These are phyloP conservation scores for Cladophialophora yegresii DNA, from an alignment of 2,329 filamentous ascomycete genomes.

Conservation along the genomic window DNA sequence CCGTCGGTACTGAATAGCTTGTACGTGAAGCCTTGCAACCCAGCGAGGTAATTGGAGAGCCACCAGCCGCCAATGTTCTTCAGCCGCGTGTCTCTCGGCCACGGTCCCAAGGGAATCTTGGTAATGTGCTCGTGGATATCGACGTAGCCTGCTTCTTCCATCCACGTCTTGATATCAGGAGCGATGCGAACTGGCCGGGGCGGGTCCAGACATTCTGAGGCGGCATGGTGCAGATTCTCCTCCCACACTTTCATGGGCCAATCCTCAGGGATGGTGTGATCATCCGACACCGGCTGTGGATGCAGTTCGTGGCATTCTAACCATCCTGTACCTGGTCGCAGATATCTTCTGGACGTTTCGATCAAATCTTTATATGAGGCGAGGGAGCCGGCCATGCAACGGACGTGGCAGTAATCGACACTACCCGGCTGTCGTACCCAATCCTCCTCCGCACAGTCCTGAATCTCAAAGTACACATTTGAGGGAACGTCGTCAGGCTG, in stretches of 20 bases:
- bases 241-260: conserved; percentile 55
- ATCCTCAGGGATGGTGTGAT: conserved; percentile 54
- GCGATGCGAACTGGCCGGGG: conserved; percentile 55
- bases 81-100: conserved; percentile 52
- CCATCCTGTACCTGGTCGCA: conserved; percentile 58
- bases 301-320: conserved; percentile 50
- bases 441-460: conserved; percentile 64
- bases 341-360: conserved; percentile 52
- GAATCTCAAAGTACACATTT: conserved; percentile 73
- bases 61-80: conserved; percentile 55
- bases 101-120: conserved; percentile 57
- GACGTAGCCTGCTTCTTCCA: conserved; percentile 59
- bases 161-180: conserved; percentile 56
- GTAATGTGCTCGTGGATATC: conserved; percentile 57
- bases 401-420: conserved; percentile 63
- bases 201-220: conserved; percentile 49
- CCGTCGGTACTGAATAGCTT: conserved; percentile 44
- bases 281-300: conserved; percentile 55
- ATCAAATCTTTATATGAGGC: conserved; percentile 60
- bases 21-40: conserved; percentile 48
- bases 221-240: conserved; percentile 46
- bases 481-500: conserved; percentile 67
- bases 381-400: conserved; percentile 61
- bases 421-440: conserved; percentile 56
- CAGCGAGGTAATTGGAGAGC: conserved; percentile 50